phyloP scores from a whole-genome alignment of 306 rosid genomes.

The Malus sieversii region DNA sequence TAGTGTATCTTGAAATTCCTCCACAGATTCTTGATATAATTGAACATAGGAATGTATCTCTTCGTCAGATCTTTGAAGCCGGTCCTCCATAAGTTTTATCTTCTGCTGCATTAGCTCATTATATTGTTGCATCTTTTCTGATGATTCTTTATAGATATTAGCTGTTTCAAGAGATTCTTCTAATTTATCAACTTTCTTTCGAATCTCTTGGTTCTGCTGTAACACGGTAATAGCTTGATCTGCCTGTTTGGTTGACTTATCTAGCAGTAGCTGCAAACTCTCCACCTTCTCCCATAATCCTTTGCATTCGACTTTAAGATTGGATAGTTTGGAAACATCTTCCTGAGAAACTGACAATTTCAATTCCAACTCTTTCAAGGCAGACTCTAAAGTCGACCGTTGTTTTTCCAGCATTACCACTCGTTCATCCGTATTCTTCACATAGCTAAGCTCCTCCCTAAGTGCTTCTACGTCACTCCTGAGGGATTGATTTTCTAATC shows the following conservation, averaged over 20 bases:
- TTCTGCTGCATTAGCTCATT: slow-evolving; percentile 72
- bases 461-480: slow-evolving; percentile 53
- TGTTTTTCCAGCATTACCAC: slow-evolving; percentile 62
- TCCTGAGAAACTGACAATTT: slow-evolving; percentile 63
- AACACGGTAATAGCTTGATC: slow-evolving; percentile 58
- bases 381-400: slow-evolving; percentile 53
- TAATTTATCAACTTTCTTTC: slow-evolving; percentile 58
- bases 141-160: slow-evolving; percentile 51
- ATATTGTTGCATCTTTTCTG: slow-evolving; percentile 61
- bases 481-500: slow-evolving; percentile 57
- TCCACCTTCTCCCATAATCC: slow-evolving; percentile 58
- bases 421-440: slow-evolving; percentile 49
- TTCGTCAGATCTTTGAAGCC: slow-evolving; percentile 74
- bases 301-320: slow-evolving; percentile 54
- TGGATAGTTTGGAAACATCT: slow-evolving; percentile 54
- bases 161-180: slow-evolving; percentile 78
- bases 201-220: slow-evolving; percentile 86
- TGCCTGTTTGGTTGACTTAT: slow-evolving; percentile 66
- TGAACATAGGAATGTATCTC: slow-evolving; percentile 70
- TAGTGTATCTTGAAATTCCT: slow-evolving; percentile 73
- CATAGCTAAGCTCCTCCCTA: slow-evolving; percentile 41
- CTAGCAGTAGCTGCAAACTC: slow-evolving; percentile 57
- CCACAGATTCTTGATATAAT: slow-evolving; percentile 77
- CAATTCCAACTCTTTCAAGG: slow-evolving; percentile 61
- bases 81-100: slow-evolving; percentile 64